Evolutionary conservation across 2,329 filamentous ascomycete genomes (phyloP), one percentile per base, ranked within the genome.

Genomic region (Hypomyces perniciosus): DNA sequence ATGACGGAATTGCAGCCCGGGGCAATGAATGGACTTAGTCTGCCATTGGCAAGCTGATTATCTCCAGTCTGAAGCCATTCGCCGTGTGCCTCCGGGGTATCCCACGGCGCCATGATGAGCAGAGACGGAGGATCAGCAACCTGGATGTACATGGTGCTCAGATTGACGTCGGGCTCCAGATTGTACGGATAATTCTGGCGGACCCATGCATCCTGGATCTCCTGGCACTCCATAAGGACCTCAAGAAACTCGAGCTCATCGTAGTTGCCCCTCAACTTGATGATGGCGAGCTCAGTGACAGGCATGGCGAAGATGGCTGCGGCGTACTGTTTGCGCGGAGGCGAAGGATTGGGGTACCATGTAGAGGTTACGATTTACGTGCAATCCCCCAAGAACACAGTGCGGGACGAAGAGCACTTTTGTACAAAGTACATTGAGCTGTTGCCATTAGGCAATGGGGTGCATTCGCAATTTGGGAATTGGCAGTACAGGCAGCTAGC

Each of bases 61-160:
- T 70, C 70, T 3, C 62, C 55, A 46, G 68, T 72, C 41, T 63
- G 61, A 44, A 76, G 68, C 74, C 76, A 79, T 45, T 66, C 55
- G 43, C 52, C 54, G 51, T 78, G 73, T 5, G 66, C 67, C 10
- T 65, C 66, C 20, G 66, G 64, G 0, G 69, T 72, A 49, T 68
- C 64, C 75, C 75, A 77, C 8, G 69, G 65, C 13, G 74, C 70
- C 4, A 70, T 71, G 55, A 78, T 65, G 55, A 78, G 62, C n/a
- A 73, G 52, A 29, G 61, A 58, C 2, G 66, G 59, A 8, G 67
- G 65, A 48, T 72, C 63, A 27, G 66, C 63, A 20, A 67, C 66
- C 38, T 61, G 64, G 30, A 67, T 58, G 52, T 65, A 69, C 52
- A 66, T 63, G 38, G 63, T 63, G 40, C 70, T 71, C 13, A 70